These are phyloP conservation scores for Mycena citricolor DNA, from an alignment of 1,284 basidiomycete genomes.

Conservation along the genomic window DNA sequence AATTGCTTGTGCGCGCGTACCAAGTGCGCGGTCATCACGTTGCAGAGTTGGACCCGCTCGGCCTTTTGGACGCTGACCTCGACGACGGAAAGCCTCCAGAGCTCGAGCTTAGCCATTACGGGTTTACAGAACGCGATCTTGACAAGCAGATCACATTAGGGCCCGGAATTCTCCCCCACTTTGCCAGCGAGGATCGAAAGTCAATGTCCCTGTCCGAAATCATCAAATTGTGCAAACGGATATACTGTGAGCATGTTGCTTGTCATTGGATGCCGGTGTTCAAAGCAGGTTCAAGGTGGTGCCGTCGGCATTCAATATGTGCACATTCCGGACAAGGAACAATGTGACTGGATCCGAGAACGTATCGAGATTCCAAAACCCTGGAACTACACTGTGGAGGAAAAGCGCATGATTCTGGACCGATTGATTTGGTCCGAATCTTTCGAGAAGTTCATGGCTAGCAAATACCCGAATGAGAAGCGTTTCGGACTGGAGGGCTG, in stretches of 20 bases:
- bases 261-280: conserved; percentile 9
- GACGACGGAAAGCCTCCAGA: conserved; percentile 78
- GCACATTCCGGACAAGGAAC: conserved; percentile 97
- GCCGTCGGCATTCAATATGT: conserved; percentile 97
- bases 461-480: conserved; percentile 99
- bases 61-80: conserved; percentile 88
- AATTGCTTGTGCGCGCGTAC: conserved; percentile 96
- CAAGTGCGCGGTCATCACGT: conserved; percentile 98
- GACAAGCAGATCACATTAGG: conserved; percentile 94
- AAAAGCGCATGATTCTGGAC: conserved; percentile 99
- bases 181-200: conserved; percentile 80
- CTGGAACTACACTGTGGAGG: conserved; percentile 98
- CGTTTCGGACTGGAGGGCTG: conserved; percentile 99
- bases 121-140: conserved; percentile 92
- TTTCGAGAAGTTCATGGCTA: conserved; percentile 98
- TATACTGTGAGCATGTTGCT: conserved; percentile 76
- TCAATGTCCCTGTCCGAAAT: conserved; percentile 92
- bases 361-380: conserved; percentile 95
- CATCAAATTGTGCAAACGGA: conserved; percentile 88
- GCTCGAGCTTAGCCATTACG: conserved; percentile 90
- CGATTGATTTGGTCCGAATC: conserved; percentile 99
- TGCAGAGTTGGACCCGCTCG: conserved; percentile 93
- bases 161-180: conserved; percentile 95
- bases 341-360: conserved; percentile 99
- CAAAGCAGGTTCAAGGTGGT: conserved; percentile 57